phyloP scores from a whole-genome alignment of 2,329 filamentous ascomycete species.

The Cladosporium halotolerans region DNA sequence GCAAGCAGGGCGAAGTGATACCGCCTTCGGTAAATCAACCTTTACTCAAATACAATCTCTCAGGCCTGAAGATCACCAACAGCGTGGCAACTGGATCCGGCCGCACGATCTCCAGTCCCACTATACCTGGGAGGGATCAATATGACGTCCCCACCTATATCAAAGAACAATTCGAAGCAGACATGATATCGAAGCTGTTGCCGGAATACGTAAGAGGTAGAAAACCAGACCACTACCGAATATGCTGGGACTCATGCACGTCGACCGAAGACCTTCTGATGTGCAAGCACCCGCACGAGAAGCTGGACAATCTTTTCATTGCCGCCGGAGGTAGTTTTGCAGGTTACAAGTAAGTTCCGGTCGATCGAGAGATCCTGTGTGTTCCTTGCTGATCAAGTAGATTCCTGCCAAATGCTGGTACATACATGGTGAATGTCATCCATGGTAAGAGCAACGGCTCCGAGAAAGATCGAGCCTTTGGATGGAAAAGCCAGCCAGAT shows the following conservation, averaged over 20 bases:
- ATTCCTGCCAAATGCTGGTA: conserved; percentile 55
- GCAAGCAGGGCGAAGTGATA: conserved; percentile 42
- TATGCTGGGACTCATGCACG: conserved; percentile 56
- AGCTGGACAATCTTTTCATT: conserved; percentile 49
- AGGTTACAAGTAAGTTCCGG: conserved; percentile 46
- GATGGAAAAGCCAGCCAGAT: not conserved
- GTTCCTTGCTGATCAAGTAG: not conserved
- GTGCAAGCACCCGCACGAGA: conserved; percentile 44
- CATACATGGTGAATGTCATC: conserved; percentile 48
- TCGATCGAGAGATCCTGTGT: not conserved
- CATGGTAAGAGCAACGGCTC: conserved; percentile 30
- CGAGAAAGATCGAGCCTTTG: conserved; percentile 27
- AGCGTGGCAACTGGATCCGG: conserved; percentile 44
- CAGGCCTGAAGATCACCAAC: conserved; percentile 39
- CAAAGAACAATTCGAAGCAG: conserved; percentile 35
- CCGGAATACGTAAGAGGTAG: conserved; percentile 30
- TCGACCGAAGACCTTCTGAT: conserved; percentile 59
- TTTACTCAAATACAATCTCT: conserved; percentile 48
- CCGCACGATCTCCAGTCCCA: conserved; percentile 43
- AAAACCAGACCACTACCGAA: conserved; percentile 36
- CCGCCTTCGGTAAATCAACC: conserved; percentile 42
- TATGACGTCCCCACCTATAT: conserved; percentile 37
- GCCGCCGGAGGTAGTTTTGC: conserved; percentile 60
- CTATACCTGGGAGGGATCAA: conserved; percentile 44
- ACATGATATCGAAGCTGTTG: conserved; percentile 24